Evolutionary conservation across 1,139 yeast species (phyloP).

Genomic region (Kluyveromyces sp.): DNA sequence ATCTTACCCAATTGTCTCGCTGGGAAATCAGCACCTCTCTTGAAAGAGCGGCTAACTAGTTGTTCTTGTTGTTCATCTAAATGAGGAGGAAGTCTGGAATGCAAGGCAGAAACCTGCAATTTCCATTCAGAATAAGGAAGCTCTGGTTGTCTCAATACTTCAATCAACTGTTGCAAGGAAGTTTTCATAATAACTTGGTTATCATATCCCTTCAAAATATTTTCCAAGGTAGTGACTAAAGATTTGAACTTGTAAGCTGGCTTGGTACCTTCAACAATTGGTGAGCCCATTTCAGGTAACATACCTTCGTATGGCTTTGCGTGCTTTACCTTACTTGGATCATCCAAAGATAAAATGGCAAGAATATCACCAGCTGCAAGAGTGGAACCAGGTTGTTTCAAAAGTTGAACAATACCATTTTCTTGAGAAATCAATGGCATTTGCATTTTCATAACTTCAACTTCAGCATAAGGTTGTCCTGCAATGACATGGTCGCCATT

Average conservation of each 20-base stretch:
- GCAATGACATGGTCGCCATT: constrained; percentile 88
- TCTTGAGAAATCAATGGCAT: constrained; percentile 90
- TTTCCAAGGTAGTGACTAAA: constrained; percentile 52
- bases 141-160: constrained; percentile 66
- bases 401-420: constrained; percentile 83
- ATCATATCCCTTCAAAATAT: constrained; percentile 85
- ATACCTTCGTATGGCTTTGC: constrained; percentile 95
- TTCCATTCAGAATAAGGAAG: constrained; percentile 93
- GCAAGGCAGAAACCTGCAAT: constrained; percentile 78
- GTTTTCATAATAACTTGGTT: constrained; percentile 89
- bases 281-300: constrained; percentile 80
- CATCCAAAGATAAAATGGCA: constrained; percentile 90
- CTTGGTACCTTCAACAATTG: constrained; percentile 74
- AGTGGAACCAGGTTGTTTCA: constrained; percentile 98
- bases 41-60: constrained; percentile 58
- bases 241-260: constrained; percentile 68
- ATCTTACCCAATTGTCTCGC: constrained; percentile 69
- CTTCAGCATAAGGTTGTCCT: constrained; percentile 96
- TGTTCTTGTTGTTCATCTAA: constrained; percentile 61
- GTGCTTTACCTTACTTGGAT: constrained; percentile 94
- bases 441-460: constrained; percentile 98
- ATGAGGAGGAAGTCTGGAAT: constrained; percentile 75
- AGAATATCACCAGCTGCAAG: constrained; percentile 93
- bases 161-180: constrained; percentile 65
- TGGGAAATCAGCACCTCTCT: constrained; percentile 82